Evolutionary conservation across 768 basidiomycete species (phyloP), one percentile per base, ranked within the genome.

Genomic region (Naganishia vishniacii): DNA sequence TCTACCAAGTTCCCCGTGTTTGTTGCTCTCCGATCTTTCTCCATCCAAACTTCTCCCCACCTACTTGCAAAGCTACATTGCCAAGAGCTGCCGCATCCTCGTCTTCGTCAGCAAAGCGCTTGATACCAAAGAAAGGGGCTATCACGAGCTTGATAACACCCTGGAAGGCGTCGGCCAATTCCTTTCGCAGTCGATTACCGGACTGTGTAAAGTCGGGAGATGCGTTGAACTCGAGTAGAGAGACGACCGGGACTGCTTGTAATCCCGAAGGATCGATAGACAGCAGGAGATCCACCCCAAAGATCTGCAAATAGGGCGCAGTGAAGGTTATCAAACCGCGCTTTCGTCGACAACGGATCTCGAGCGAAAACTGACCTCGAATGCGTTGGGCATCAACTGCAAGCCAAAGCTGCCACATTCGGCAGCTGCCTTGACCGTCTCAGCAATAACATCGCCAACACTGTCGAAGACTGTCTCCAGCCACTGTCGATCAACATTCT

Each of bases 151-250:
- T 78, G 0, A 84, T 84, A 18, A 89, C 87, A 0, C 84, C 82
- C 34, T 79, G 78, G 79, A 95, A 94, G 59, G 95, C 79, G 68
- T 88, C 87, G 69, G 87, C 84, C 59, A 95, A 78, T 47, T 92
- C 84, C 83, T 88, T 88, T 18, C 84, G 83, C 37, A 97, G 78
- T 29, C 91, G 82, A 37, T 85, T 82, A 0, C 93, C 95, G 0
- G 93, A 93, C 61, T 94, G 83, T 71, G 92, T 89, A 64, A 98
- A 94, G 46, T 95, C 95, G 1, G 95, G 94, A 68, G 93, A 92
- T 6, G 94, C 86, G 73, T 99, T 99, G 71, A 94, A 81, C 77
- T 98, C 95, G 31, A 97, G 81, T 1, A 97, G 80, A 61, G 86
- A 85, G 16, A 90, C 85, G 66, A 64, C 64, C 1, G 74, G 61